Evolutionary conservation across 1,284 basidiomycete genomes (phyloP).

Genomic region (Xerocomus minutiporus): DNA sequence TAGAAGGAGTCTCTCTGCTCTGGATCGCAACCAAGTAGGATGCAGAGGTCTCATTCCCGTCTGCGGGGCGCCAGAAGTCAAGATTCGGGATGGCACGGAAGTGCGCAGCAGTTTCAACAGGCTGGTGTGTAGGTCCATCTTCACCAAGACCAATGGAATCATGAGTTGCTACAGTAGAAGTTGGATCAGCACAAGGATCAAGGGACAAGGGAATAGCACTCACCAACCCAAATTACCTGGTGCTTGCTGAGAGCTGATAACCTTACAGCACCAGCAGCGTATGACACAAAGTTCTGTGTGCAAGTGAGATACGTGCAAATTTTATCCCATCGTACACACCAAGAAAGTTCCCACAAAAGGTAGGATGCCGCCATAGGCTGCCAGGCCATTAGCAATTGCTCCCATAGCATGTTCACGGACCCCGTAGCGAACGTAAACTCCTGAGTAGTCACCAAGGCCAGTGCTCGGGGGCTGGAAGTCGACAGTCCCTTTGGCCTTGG

Average conservation of each 20-base stretch:
- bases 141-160: slow-evolving; percentile 91
- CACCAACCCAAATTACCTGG: slow-evolving; percentile 89
- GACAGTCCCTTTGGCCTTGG: slow-evolving; percentile 73
- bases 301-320: slow-evolving; percentile 8
- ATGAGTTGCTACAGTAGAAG: slow-evolving; percentile 60
- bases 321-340: slow-evolving; percentile 37
- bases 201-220: slow-evolving; percentile 30
- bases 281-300: slow-evolving; percentile 85
- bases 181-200: background rate
- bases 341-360: slow-evolving; percentile 88
- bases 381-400: slow-evolving; percentile 88
- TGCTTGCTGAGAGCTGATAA: slow-evolving; percentile 86
- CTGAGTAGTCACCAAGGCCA: slow-evolving; percentile 78
- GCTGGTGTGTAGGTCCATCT: slow-evolving; percentile 96
- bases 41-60: slow-evolving; percentile 92
- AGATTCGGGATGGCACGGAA: slow-evolving; percentile 89
- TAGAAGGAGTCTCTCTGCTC: slow-evolving; percentile 74
- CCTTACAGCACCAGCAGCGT: slow-evolving; percentile 88
- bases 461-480: slow-evolving; percentile 94
- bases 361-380: slow-evolving; percentile 81
- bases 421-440: slow-evolving; percentile 93
- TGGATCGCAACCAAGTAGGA: slow-evolving; percentile 80
- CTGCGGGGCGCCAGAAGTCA: slow-evolving; percentile 88
- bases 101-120: slow-evolving; percentile 83
- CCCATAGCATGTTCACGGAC: slow-evolving; percentile 98